Evolutionary conservation across 106 monocot species (phyloP), one percentile per base, ranked within the genome.

Genomic region (Dioscorea zingiberensis): DNA sequence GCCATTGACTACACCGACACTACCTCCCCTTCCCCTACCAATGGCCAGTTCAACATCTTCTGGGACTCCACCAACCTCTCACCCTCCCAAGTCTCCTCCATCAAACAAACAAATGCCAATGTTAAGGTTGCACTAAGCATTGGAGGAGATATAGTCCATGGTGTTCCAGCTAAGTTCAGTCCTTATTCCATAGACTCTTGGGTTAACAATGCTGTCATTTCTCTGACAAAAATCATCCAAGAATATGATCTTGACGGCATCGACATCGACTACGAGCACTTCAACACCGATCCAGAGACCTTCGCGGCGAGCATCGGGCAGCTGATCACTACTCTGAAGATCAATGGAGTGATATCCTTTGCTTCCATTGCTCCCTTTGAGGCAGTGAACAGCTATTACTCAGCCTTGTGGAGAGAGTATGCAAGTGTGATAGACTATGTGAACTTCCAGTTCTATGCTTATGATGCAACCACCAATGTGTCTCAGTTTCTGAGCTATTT

Each of bases 361-460:
- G 72, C 78, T 3, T 78, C 78, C 7, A 78, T 78, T 25, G 78
- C 78, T 49, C 79, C 79, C 3, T 79, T 27, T 46, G 69, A 69
- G 1, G 62, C 32, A 3, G 66, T 78, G 14, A 59, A 69, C 21
- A 58, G 16, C 12, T 26, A 64, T 48, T 79, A 79, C 64, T 11
- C 46, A 21, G 57, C 69, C 13, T 55, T 78, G 45, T 78, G 78
- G 78, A 26, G 28, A 10, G 46, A 67, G n/a, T 72, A 78, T 26
- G 30, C 66, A 8, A 21, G 45, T 18, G 59, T 71, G n/a, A 80
- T 85, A 55, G 80, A 85, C 73, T 80, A 70, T 21, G 80, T 84
- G 26, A 85, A 85, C 62, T 85, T 77, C 69, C 84, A 85, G 60
- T 85, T 85, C 81, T 81, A 85, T 13, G 77, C 55, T 2, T 81